Conservation (phyloP, 306 rosid species). For the Acacia crassicarpa region DNA sequence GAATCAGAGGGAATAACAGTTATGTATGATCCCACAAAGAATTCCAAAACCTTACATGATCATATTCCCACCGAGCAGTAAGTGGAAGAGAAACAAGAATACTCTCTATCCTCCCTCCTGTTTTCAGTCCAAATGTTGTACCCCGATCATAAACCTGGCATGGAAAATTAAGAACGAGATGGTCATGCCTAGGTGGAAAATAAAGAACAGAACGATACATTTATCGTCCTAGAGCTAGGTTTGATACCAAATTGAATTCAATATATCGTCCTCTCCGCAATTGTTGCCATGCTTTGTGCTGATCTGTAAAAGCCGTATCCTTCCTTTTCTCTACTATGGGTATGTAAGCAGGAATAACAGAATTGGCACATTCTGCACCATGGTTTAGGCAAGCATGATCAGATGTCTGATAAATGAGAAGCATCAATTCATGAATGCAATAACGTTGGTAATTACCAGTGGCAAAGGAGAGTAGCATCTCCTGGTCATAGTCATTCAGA, state of each 20-base stretch:
- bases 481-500: constrained; percentile 92
- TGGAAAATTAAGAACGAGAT: neutral
- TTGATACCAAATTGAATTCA: constrained; percentile 88
- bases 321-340: constrained; percentile 94
- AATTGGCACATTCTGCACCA: constrained; percentile 87
- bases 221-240: neutral
- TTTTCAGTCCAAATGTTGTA: constrained; percentile 95
- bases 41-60: constrained; percentile 64
- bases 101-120: constrained; percentile 98
- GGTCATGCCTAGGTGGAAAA: constrained; percentile 10
- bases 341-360: constrained; percentile 87
- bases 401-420: constrained; percentile 1
- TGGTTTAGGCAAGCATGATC: constrained; percentile 27
- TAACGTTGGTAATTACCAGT: constrained; percentile 57
- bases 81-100: constrained; percentile 98
- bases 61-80: constrained; percentile 95
- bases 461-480: constrained; percentile 96
- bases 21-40: constrained; percentile 12
- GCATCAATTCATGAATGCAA: constrained; percentile 19
- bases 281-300: constrained; percentile 94
- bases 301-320: constrained; percentile 73
- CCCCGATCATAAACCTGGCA: constrained; percentile 93
- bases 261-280: constrained; percentile 93
- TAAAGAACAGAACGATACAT: neutral
- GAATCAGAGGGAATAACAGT: no score